Conservation (phyloP, 129 eudicot species). For the Erigeron canadensis region DNA sequence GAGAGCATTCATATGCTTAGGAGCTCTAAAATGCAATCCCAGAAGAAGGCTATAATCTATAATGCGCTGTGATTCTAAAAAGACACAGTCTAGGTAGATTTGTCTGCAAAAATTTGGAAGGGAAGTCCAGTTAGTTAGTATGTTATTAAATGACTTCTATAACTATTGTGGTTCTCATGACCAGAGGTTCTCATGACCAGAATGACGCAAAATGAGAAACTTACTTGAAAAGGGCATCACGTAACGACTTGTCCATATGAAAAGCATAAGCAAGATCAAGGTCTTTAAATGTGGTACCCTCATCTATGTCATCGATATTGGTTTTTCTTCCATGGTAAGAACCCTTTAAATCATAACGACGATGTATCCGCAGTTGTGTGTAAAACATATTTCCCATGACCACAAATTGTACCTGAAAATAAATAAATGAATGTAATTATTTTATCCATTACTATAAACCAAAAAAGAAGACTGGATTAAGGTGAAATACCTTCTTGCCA, state of each 20-base stretch:
- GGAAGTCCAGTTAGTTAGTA: neutral
- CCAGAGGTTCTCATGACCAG: neutral
- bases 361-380: constrained; percentile 77
- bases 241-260: constrained; percentile 71
- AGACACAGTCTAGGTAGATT: constrained; percentile 55
- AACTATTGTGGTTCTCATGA: too few species aligned
- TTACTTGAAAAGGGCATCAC: constrained; percentile 71
- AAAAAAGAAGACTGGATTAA: neutral
- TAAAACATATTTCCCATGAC: constrained; percentile 93
- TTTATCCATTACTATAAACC: neutral
- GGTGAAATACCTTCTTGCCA: constrained; percentile 66
- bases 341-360: constrained; percentile 84
- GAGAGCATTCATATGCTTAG: constrained; percentile 63
- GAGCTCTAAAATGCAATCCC: constrained; percentile 90
- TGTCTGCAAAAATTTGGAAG: constrained; percentile 49
- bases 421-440: neutral
- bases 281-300: constrained; percentile 74
- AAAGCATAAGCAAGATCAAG: constrained; percentile 67
- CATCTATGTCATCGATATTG: constrained; percentile 46
- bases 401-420: constrained; percentile 72
- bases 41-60: constrained; percentile 86
- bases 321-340: constrained; percentile 76
- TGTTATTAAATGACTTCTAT: too few species aligned
- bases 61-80: constrained; percentile 68
- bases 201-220: constrained; percentile 22